A percentile compares a stretch with the other conserved stretches of the same genome.
phyloP scores from a whole-genome alignment of 495 filamentous ascomycete species.

The Chaetomium tenue region DNA sequence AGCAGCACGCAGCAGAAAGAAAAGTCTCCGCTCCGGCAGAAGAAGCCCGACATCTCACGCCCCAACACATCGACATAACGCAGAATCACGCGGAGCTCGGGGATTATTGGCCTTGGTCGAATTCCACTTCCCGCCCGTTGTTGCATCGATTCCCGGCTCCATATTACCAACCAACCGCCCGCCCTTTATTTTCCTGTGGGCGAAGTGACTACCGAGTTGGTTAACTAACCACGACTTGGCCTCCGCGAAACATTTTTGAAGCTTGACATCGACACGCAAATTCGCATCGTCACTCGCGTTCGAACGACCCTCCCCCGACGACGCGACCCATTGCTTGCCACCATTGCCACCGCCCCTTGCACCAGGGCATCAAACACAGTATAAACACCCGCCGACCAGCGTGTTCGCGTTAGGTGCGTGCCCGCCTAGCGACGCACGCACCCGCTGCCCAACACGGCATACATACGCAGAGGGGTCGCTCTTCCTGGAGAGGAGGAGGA shows the following conservation, averaged over 20 bases:
- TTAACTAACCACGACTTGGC: too few relatives aligned
- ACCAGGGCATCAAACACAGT: not conserved
- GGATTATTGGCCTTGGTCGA: not conserved
- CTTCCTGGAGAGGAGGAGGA: constrained; percentile 34
- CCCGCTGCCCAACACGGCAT: constrained; percentile 31
- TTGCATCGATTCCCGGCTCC: not conserved
- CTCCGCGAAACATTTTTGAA: not conserved
- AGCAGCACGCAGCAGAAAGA: not conserved
- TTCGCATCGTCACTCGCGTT: not conserved
- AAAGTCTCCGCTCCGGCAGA: not conserved
- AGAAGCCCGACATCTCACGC: constrained; percentile 1
- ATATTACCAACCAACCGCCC: not conserved
- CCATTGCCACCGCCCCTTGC: not conserved
- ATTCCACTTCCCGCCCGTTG: not conserved
- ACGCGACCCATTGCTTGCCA: not conserved
- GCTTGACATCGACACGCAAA: constrained; percentile 4
- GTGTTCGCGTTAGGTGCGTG: constrained; percentile 25
- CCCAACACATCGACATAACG: not conserved
- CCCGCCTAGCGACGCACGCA: constrained; percentile 33
- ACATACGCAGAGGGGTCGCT: constrained; percentile 11
- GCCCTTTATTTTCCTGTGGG: too few relatives aligned
- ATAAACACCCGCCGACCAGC: not conserved
- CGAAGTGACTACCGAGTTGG: not conserved
- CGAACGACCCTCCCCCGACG: not conserved
- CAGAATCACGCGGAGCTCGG: not conserved